These are phyloP conservation scores for Ceratobasidium theobromae DNA, from an alignment of 1,284 basidiomycete genomes.

Conservation along the genomic window DNA sequence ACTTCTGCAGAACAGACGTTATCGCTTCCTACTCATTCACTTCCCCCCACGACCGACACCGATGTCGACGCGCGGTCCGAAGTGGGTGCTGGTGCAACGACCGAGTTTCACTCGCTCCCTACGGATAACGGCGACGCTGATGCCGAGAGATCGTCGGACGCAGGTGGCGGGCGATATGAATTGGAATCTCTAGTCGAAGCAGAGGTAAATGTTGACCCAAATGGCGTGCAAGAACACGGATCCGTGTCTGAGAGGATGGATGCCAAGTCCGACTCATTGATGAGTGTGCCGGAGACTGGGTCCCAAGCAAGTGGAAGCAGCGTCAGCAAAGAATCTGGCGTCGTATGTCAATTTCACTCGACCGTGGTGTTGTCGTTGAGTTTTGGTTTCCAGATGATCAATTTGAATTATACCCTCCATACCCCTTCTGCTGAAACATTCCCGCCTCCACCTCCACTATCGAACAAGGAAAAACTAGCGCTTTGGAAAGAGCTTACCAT, in stretches of 20 bases:
- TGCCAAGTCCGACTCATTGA: constrained; percentile 12
- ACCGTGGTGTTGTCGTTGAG: not conserved
- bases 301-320: constrained; percentile 22
- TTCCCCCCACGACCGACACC: constrained; percentile 22
- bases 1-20: constrained; percentile 30
- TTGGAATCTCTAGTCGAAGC: constrained; percentile 3
- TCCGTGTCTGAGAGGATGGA: not conserved
- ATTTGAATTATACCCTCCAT: not conserved
- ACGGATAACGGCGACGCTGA: constrained; percentile 21
- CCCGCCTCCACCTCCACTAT: constrained; percentile 36
- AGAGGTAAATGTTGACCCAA: not conserved
- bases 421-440: constrained; percentile 4
- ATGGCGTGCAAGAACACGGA: not conserved
- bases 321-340: constrained; percentile 9
- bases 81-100: constrained; percentile 14
- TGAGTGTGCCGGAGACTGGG: constrained; percentile 23
- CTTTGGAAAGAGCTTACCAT: constrained; percentile 84
- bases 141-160: not conserved
- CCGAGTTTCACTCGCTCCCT: constrained; percentile 27
- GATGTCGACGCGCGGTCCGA: constrained; percentile 17
- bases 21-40: constrained; percentile 29
- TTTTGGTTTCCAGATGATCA: constrained; percentile 16
- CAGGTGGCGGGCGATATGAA: not conserved
- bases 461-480: constrained; percentile 59
- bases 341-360: not conserved